These are phyloP conservation scores for Silene conica DNA, from an alignment of 148 eudicot genomes.

Conservation along the genomic window DNA sequence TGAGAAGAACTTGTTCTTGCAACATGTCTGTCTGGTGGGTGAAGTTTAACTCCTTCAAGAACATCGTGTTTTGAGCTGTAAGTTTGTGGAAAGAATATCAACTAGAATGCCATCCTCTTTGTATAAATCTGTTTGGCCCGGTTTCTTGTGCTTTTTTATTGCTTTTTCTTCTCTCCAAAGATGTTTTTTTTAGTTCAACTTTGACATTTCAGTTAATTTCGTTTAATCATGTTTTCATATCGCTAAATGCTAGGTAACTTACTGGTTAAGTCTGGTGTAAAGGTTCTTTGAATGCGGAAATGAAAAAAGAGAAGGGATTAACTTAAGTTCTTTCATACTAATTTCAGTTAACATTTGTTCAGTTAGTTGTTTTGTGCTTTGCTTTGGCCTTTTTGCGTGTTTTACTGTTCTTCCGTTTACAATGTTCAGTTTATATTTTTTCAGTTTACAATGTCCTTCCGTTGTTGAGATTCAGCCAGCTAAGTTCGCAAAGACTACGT, in stretches of 20 bases:
- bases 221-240: not conserved
- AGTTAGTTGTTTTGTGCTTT: not conserved
- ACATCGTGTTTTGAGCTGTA: slow-evolving; percentile 16
- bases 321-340: not conserved
- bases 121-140: not conserved
- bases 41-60: slow-evolving; percentile 21
- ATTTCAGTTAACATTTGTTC: not conserved
- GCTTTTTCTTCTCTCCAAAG: not conserved
- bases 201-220: not conserved
- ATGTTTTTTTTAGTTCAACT: no score
- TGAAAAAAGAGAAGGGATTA: not conserved
- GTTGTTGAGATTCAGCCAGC: not conserved
- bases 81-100: slow-evolving; percentile 12
- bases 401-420: not conserved
- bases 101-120: not conserved
- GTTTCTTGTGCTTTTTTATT: not conserved
- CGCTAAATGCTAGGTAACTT: not conserved
- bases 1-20: slow-evolving; percentile 36
- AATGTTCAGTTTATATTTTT: no score
- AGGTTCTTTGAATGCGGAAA: not conserved
- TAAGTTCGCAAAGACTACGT: no score
- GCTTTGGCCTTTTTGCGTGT: not conserved
- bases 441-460: no score
- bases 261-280: not conserved
- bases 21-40: slow-evolving; percentile 52